Evolutionary conservation across 2,329 filamentous ascomycete species (phyloP).

Genomic region (Venturia oleaginea): DNA sequence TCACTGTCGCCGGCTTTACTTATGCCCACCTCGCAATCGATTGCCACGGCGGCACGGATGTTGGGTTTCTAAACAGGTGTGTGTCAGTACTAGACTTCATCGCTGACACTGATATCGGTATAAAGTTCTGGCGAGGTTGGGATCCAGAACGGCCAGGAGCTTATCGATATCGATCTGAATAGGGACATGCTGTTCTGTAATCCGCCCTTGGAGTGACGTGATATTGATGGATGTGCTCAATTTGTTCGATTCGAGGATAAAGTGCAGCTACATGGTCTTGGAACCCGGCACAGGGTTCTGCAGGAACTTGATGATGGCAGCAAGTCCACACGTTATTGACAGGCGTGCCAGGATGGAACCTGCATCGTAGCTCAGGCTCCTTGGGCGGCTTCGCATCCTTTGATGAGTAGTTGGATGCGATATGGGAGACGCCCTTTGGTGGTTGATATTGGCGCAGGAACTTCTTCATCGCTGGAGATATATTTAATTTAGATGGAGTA

Average conservation of each 20-base stretch:
- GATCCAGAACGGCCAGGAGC: not conserved
- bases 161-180: not conserved
- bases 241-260: not conserved
- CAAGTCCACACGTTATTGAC: not conserved
- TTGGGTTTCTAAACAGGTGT: not conserved
- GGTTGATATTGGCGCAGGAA: not conserved
- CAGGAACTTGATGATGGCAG: not conserved
- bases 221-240: not conserved
- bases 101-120: not conserved
- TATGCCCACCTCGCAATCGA: slow-evolving; percentile 50
- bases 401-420: not conserved
- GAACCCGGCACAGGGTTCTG: not conserved
- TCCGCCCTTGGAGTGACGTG: not conserved
- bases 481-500: not conserved
- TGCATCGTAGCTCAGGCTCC: not conserved
- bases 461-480: not conserved
- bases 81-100: not conserved
- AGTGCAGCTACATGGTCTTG: not conserved
- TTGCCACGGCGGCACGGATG: slow-evolving; percentile 28
- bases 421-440: not conserved
- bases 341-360: not conserved
- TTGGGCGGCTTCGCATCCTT: not conserved
- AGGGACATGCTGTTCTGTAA: not conserved
- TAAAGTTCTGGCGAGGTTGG: not conserved
- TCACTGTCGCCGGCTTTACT: slow-evolving; percentile 37